Percentiles rank a stretch among this genome's conserved stretches.
These are phyloP conservation scores for Moringa oleifera DNA, from an alignment of 345 rosid genomes.

Conservation along the genomic window DNA sequence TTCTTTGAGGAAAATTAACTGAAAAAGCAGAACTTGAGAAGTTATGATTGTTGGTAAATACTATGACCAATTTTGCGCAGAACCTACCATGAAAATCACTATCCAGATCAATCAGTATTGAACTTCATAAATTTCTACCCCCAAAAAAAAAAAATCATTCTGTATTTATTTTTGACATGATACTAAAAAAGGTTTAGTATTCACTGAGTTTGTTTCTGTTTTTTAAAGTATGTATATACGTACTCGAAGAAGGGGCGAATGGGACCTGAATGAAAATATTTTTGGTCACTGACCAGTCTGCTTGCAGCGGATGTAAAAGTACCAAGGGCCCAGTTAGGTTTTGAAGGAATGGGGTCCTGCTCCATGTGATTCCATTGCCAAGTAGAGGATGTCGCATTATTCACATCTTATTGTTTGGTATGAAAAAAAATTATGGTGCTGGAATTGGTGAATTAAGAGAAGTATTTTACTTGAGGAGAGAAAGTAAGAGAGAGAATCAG, in stretches of 20 bases:
- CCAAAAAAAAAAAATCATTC: background rate
- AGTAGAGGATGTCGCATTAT: too few relatives aligned
- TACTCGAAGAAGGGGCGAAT: background rate
- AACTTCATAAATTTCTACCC: background rate
- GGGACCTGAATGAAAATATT: background rate
- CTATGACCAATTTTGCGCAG: background rate
- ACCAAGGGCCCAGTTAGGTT: background rate
- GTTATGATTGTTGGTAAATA: background rate
- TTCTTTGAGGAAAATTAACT: background rate
- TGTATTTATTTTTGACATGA: background rate
- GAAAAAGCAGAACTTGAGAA: background rate
- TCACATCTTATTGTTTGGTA: too few relatives aligned
- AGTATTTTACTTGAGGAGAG: too few relatives aligned
- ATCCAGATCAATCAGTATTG: background rate
- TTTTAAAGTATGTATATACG: too few relatives aligned
- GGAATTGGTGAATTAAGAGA: too few relatives aligned
- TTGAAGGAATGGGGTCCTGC: too few relatives aligned
- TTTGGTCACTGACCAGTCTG: background rate
- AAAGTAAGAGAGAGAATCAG: too few relatives aligned
- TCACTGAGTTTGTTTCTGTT: background rate
- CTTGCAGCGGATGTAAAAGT: background rate
- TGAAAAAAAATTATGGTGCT: too few relatives aligned
- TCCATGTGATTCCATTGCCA: too few relatives aligned
- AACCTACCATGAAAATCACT: background rate
- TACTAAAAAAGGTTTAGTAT: background rate